These are phyloP conservation scores for Fagopyrum homotropicum DNA, from an alignment of 148 eudicot species.

Conservation along the genomic window DNA sequence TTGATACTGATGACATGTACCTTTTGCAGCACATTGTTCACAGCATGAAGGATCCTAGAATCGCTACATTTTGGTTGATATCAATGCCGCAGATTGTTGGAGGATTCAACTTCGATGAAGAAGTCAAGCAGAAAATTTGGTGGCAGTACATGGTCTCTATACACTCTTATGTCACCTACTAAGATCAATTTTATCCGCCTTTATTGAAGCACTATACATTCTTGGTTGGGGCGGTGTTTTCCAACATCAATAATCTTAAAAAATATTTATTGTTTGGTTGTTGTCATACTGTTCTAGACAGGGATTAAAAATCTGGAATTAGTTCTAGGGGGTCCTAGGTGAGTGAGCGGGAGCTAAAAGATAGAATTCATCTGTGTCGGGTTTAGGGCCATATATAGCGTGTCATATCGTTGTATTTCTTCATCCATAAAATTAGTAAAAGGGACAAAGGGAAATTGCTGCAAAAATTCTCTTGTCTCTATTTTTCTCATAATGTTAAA, in stretches of 20 bases:
- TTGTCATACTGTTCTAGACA: neutral
- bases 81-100: slow-evolving; percentile 91
- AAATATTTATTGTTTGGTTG: no score
- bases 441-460: no score
- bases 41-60: slow-evolving; percentile 96
- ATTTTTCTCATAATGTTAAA: no score
- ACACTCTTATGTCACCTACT: neutral
- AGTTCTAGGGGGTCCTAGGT: no score
- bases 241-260: slow-evolving; percentile 6
- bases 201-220: neutral
- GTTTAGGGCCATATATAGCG: no score
- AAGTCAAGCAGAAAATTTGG: slow-evolving; percentile 88
- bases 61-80: slow-evolving; percentile 93
- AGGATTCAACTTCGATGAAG: slow-evolving; percentile 81
- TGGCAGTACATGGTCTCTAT: slow-evolving; percentile 80
- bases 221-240: neutral
- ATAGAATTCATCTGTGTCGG: no score
- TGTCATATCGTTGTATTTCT: no score
- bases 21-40: slow-evolving; percentile 70
- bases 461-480: no score
- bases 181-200: neutral
- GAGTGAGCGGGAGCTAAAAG: no score
- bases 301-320: no score
- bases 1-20: slow-evolving; percentile 6
- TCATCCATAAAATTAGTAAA: no score